These are phyloP conservation scores for Purshia tridentata DNA, from an alignment of 306 rosid species.

Conservation along the genomic window DNA sequence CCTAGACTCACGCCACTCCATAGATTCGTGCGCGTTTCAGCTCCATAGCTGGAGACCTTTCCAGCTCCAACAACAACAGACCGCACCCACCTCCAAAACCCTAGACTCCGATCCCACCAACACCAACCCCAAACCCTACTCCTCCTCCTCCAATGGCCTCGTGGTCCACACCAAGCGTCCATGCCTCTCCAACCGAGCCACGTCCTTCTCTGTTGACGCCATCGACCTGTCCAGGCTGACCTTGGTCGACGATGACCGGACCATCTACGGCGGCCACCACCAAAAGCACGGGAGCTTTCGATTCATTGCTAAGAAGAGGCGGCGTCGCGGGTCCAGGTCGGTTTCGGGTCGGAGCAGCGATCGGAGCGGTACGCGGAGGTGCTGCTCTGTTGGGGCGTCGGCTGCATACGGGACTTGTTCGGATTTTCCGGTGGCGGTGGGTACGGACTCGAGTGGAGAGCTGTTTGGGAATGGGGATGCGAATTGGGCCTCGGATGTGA, in stretches of 20 bases:
- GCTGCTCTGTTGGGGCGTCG: constrained; percentile 91
- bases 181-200: constrained; percentile 84
- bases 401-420: constrained; percentile 94
- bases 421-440: constrained; percentile 90
- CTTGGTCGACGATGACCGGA: constrained; percentile 64
- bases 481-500: constrained; percentile 92
- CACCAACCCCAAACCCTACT: constrained; percentile 32
- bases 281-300: constrained; percentile 38
- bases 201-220: constrained; percentile 58
- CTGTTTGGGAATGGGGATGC: constrained; percentile 80
- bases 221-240: constrained; percentile 68
- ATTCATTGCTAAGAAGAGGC: constrained; percentile 68
- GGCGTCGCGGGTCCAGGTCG: constrained; percentile 90
- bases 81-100: constrained; percentile 39
- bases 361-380: constrained; percentile 79
- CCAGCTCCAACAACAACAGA: constrained; percentile 36
- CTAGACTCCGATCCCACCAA: constrained; percentile 42
- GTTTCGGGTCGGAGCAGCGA: constrained; percentile 98
- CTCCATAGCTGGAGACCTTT: constrained; percentile 84
- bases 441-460: constrained; percentile 95
- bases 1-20: constrained; percentile 55
- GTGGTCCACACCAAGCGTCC: constrained; percentile 63
- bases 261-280: constrained; percentile 21
- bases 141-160: constrained; percentile 28
- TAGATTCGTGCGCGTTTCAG: constrained; percentile 65